These are phyloP conservation scores for Sordariomycetes sp. DNA, from an alignment of 2,329 filamentous ascomycete genomes.

Conservation along the genomic window DNA sequence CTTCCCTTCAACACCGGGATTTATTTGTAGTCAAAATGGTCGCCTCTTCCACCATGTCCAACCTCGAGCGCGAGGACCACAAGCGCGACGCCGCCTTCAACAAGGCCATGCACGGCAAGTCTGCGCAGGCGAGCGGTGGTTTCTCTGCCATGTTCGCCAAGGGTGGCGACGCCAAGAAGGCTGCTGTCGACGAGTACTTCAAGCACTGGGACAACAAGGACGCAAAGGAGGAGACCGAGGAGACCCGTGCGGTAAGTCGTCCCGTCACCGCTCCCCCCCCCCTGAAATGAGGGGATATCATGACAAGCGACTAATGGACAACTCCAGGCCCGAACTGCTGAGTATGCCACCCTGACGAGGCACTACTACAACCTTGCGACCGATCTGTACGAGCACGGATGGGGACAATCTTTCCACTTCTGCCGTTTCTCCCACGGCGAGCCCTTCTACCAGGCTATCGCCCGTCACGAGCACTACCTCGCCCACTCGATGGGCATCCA, in stretches of 20 bases:
- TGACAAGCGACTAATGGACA: conserved; percentile 1
- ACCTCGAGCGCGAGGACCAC: conserved; percentile 76
- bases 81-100: conserved; percentile 83
- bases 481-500: conserved; percentile 81
- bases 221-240: conserved; percentile 71
- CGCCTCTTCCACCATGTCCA: conserved; percentile 23
- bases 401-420: conserved; percentile 96
- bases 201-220: conserved; percentile 91
- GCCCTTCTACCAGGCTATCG: conserved; percentile 82
- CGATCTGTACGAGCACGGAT: conserved; percentile 93
- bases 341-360: conserved; percentile 89
- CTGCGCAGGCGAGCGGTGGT: conserved; percentile 60
- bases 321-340: conserved; percentile 69
- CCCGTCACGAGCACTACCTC: conserved; percentile 95
- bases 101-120: conserved; percentile 73
- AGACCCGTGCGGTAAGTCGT: conserved; percentile 61
- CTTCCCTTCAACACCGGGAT: too few species aligned
- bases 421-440: conserved; percentile 85
- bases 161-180: conserved; percentile 64
- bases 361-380: conserved; percentile 98
- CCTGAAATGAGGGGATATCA: not conserved
- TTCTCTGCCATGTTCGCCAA: conserved; percentile 81
- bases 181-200: conserved; percentile 85
- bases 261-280: too few species aligned
- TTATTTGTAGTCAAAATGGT: conserved; percentile 36